These are phyloP conservation scores for Candida gigantensis DNA, from an alignment of 1,139 yeast genomes.

Conservation along the genomic window DNA sequence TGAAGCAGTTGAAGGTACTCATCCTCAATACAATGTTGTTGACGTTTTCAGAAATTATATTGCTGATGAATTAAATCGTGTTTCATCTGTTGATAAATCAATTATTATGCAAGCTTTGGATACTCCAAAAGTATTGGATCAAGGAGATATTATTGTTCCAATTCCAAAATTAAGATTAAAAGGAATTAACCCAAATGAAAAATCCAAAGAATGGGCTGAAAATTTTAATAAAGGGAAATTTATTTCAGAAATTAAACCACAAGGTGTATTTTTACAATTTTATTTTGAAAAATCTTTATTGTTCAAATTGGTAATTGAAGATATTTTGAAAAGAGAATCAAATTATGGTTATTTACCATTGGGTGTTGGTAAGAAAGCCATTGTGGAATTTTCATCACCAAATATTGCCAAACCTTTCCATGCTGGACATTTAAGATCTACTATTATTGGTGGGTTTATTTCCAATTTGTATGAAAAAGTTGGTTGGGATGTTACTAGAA, in stretches of 20 bases:
- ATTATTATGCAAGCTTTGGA: conserved; percentile 85
- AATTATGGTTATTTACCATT: conserved; percentile 75
- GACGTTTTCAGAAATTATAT: conserved; percentile 90
- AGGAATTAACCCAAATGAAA: conserved; percentile 79
- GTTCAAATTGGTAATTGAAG: conserved; percentile 69
- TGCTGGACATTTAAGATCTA: conserved; percentile 97
- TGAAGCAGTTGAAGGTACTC: conserved; percentile 38
- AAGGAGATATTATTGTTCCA: conserved; percentile 92
- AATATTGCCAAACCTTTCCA: conserved; percentile 99
- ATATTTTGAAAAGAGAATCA: conserved; percentile 59
- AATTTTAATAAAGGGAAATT: conserved; percentile 67
- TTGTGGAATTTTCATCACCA: conserved; percentile 95
- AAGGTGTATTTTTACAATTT: conserved; percentile 92
- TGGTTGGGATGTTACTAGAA: conserved; percentile 87
- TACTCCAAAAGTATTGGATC: conserved; percentile 80
- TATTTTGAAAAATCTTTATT: conserved; percentile 70
- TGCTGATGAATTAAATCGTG: conserved; percentile 69
- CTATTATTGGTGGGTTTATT: conserved; percentile 97
- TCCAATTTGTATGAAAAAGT: conserved; percentile 85
- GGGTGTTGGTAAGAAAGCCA: conserved; percentile 70
- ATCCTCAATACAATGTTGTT: conserved; percentile 72
- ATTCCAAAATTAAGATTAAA: conserved; percentile 90
- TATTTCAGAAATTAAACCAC: conserved; percentile 70
- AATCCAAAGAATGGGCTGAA: conserved; percentile 83
- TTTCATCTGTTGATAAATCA: conserved; percentile 69